Conservation (phyloP, 306 rosid genomes). For the Carpinus viminea region DNA sequence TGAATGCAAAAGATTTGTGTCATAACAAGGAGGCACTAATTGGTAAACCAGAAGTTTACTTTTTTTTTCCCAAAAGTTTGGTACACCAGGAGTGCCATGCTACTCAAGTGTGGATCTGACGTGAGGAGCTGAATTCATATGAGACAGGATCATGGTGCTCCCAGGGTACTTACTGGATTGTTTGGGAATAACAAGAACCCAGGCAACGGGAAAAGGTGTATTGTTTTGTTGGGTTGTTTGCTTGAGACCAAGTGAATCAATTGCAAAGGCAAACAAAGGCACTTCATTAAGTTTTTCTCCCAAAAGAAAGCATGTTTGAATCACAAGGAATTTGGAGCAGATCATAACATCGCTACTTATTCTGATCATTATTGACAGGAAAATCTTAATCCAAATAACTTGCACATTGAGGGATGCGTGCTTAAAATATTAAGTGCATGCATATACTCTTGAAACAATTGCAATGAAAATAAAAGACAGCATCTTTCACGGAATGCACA, state of each 20-base stretch:
- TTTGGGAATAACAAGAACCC: conserved; percentile 18
- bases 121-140: neutral
- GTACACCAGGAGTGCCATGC: neutral
- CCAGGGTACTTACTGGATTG: neutral
- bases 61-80: neutral
- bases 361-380: neutral
- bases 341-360: neutral
- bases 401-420: neutral
- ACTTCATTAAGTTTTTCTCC: neutral
- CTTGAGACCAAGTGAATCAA: neutral
- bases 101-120: neutral
- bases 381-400: neutral
- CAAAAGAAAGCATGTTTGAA: neutral
- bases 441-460: neutral
- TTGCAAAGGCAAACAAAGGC: neutral
- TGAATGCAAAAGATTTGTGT: conserved; percentile 22
- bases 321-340: neutral
- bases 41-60: neutral
- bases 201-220: conserved; percentile 5
- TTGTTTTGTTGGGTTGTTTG: conserved; percentile 12
- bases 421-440: neutral
- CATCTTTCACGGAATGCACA: neutral
- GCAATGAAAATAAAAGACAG: neutral
- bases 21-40: neutral
- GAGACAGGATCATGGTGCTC: neutral